Base-by-base conservation (phyloP, 345 rosid genomes). In the Alliaria petiolata region DNA sequence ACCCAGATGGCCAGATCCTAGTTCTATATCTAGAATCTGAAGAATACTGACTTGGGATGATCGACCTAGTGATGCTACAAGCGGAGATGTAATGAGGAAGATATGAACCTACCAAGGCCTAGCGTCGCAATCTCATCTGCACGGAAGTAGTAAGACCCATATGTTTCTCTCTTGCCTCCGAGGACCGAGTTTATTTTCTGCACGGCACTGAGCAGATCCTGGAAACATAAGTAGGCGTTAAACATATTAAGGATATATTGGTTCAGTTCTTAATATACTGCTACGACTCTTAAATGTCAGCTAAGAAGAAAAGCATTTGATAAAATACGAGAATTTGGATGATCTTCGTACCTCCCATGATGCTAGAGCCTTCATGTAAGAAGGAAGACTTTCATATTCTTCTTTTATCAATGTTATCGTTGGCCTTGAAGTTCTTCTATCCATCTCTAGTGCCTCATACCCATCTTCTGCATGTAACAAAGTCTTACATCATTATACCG, bases 281-380 rank as follows among this genome's bases (percentile, higher is more conserved):
- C 31, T 39, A 19, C 2, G 30, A 39, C 15, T 19, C 17, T 39
- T 14, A 25, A 22, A 6, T 22, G 46, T 14, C 5, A 8, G n/a
- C 3, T 8, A 44, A n/a, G 13, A 43, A 59, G 55, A 30, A 2
- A 44, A 15, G 7, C 31, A 13, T 26, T 25, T 22, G 8, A 17
- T 12, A 11, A 28, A 40, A 39, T n/a, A 54, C 3, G n/a, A 38
- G 62, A 31, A 35, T 14, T 57, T 70, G 61, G 30, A 55, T 68
- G 15, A 44, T 28, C 19, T 30, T 8, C 66, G 10, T 86, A 93
- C 98, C 98, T 93, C 97, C 97, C 98, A 90, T 42, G 98, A 78
- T 22, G 92, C 79, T 54, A 90, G 83, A 66, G 75, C 69, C 78
- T 81, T 84, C 84, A 90, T 77, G 78, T 82, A 87, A 54, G 98